A percentile compares a stretch with the other conserved stretches of the same genome.
These are phyloP conservation scores for Eutrema salsugineum DNA, from an alignment of 441 rosid genomes.

Conservation along the genomic window DNA sequence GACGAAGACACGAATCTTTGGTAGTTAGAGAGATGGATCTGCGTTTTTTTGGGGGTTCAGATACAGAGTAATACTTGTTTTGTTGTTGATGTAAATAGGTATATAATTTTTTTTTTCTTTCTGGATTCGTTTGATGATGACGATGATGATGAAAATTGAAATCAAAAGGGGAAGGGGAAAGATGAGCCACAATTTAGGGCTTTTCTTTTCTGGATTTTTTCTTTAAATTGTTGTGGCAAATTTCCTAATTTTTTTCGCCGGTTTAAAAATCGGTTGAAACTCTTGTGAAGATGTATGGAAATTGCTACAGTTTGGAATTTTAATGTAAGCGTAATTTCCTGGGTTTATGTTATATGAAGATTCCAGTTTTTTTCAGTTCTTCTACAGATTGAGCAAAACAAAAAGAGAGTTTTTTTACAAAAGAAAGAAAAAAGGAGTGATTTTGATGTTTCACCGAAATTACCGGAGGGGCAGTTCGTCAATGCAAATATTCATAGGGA, in stretches of 20 bases:
- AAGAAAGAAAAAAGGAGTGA: neutral
- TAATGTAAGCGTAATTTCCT: neutral
- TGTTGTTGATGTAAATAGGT: slow-evolving; percentile 22
- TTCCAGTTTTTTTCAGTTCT: neutral
- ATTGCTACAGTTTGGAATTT: neutral
- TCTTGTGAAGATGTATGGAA: slow-evolving; percentile 10
- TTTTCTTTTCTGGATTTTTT: neutral
- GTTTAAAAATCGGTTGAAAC: slow-evolving; percentile 20
- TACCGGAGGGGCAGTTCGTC: neutral
- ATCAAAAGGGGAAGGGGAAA: neutral
- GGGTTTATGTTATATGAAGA: neutral
- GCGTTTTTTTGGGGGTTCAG: slow-evolving; percentile 14
- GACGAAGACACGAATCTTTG: neutral
- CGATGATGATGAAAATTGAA: slow-evolving; percentile 6
- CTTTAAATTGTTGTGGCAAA: neutral
- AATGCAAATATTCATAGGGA: neutral
- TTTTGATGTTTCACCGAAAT: slow-evolving; percentile 14
- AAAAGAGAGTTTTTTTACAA: neutral
- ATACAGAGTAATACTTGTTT: slow-evolving; percentile 6
- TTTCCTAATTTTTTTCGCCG: slow-evolving; percentile 21
- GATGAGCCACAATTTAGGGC: neutral
- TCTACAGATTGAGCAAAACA: neutral
- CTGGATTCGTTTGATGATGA: neutral
- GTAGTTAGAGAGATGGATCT: slow-evolving; percentile 23
- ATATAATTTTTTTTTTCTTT: neutral